A percentile compares a stretch with the other conserved stretches of the same genome.
phyloP scores from a whole-genome alignment of 306 rosid genomes.

The Oemleria cerasiformis region DNA sequence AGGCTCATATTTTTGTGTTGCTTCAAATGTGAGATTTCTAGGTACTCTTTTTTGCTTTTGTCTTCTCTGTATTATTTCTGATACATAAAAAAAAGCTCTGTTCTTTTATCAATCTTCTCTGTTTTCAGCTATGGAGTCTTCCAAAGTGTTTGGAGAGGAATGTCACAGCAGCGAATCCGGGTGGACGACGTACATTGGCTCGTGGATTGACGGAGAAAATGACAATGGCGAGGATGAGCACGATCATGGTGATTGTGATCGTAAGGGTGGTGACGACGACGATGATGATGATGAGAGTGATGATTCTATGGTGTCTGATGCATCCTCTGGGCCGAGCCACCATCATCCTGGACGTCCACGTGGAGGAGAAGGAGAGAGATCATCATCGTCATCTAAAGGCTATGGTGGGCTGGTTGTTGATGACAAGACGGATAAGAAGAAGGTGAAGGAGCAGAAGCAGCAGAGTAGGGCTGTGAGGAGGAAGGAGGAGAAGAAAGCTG shows the following conservation, averaged over 20 bases:
- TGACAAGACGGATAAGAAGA: background rate
- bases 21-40: constrained; percentile 22
- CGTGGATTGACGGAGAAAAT: constrained; percentile 40
- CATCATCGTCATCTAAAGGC: no score
- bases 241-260: constrained; percentile 15
- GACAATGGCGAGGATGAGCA: constrained; percentile 5
- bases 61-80: background rate
- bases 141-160: constrained; percentile 62
- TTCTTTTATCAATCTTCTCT: constrained; percentile 5
- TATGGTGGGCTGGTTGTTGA: background rate
- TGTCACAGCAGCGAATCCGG: constrained; percentile 96
- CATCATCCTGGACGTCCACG: constrained; percentile 11
- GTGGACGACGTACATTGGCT: constrained; percentile 96
- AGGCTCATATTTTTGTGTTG: constrained; percentile 15
- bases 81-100: background rate
- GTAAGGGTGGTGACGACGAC: constrained; percentile 8
- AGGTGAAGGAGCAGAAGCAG: constrained; percentile 1
- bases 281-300: constrained; percentile 56
- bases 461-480: background rate
- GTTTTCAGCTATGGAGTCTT: constrained; percentile 50
- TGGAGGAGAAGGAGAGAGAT: constrained; percentile 2
- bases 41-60: background rate
- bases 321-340: constrained; percentile 82
- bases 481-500: background rate
- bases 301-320: constrained; percentile 98